These are phyloP conservation scores for Gloeophyllum trabeum DNA, from an alignment of 768 basidiomycete species.

Conservation along the genomic window DNA sequence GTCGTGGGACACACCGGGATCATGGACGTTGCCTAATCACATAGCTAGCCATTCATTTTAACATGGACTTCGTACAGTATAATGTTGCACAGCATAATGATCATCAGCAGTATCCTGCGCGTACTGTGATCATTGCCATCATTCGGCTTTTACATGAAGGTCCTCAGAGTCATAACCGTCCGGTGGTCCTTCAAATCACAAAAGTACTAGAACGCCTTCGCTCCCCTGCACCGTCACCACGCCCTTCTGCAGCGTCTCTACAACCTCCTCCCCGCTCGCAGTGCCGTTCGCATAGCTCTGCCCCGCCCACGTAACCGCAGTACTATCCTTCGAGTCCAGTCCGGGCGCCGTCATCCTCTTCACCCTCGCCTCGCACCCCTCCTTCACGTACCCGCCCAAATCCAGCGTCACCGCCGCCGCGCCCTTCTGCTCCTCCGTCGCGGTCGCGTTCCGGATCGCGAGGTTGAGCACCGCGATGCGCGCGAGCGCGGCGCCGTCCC, in stretches of 20 bases:
- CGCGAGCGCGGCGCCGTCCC: conserved; percentile 11
- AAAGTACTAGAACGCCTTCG: conserved; percentile 19
- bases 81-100: too few species aligned
- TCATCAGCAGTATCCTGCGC: too few species aligned
- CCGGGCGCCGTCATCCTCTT: conserved; percentile 20
- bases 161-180: too few species aligned
- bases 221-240: conserved; percentile 15
- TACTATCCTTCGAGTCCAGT: conserved; percentile 16
- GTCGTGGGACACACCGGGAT: too few species aligned
- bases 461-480: conserved; percentile 19
- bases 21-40: too few species aligned
- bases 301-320: conserved; percentile 16
- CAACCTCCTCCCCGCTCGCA: conserved; percentile 12
- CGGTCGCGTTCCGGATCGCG: conserved; percentile 12
- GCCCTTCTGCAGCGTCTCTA: conserved; percentile 12
- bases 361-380: conserved; percentile 2
- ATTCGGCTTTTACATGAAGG: too few species aligned
- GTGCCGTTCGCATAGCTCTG: conserved; percentile 20
- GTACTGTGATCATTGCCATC: too few species aligned
- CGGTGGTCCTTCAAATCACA: conserved; percentile 11
- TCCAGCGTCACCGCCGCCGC: conserved; percentile 8
- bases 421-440: conserved; percentile 5
- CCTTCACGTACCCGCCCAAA: conserved; percentile 6
- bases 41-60: too few species aligned
- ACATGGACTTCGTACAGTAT: too few species aligned